Evolutionary conservation across 2,329 filamentous ascomycete species (phyloP).

Genomic region (Pestalotiopsis sp.): DNA sequence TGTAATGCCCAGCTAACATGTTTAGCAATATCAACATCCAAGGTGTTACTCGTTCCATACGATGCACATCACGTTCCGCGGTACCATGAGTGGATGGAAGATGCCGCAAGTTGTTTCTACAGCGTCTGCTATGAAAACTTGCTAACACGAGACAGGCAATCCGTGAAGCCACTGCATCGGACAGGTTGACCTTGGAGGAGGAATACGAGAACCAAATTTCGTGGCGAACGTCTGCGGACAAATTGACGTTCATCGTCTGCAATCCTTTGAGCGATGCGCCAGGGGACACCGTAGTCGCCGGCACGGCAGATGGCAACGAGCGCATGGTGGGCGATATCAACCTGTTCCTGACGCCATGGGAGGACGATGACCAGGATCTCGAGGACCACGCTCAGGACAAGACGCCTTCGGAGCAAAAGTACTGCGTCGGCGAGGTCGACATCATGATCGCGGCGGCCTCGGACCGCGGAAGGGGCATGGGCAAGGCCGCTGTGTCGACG

Average conservation of each 20-base stretch:
- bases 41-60: slow-evolving; percentile 82
- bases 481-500: slow-evolving; percentile 55
- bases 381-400: slow-evolving; percentile 19
- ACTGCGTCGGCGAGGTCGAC: slow-evolving; percentile 31
- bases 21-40: slow-evolving; percentile 67
- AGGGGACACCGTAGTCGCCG: slow-evolving; percentile 32
- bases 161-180: slow-evolving; percentile 83
- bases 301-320: slow-evolving; percentile 54
- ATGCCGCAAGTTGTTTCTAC: slow-evolving; percentile 53
- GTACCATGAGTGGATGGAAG: slow-evolving; percentile 93
- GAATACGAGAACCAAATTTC: slow-evolving; percentile 90
- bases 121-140: not conserved
- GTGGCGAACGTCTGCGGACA: slow-evolving; percentile 82
- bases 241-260: slow-evolving; percentile 90
- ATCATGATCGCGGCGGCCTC: slow-evolving; percentile 32
- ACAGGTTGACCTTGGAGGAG: slow-evolving; percentile 76
- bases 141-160: slow-evolving; percentile 59
- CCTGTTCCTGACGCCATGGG: slow-evolving; percentile 71
- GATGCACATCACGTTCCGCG: slow-evolving; percentile 76
- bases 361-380: slow-evolving; percentile 46
- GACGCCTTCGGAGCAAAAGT: slow-evolving; percentile 30
- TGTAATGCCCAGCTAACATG: not conserved
- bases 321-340: slow-evolving; percentile 77
- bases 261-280: slow-evolving; percentile 39
- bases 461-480: slow-evolving; percentile 27